Evolutionary conservation across 2,329 filamentous ascomycete species (phyloP), one percentile per base, ranked within the genome.

Genomic region (Scytalidium sp.): DNA sequence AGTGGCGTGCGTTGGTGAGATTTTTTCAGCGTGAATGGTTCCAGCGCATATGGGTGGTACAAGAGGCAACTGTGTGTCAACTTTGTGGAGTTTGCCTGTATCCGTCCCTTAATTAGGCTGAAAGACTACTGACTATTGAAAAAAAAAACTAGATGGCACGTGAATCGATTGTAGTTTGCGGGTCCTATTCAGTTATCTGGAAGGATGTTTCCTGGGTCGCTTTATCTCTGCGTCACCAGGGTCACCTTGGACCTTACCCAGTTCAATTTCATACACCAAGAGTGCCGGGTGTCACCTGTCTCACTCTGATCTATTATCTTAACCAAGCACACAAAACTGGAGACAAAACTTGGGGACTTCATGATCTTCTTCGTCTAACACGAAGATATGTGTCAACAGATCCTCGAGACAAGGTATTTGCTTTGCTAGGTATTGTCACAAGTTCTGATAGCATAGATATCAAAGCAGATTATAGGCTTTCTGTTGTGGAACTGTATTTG

Each of bases 21-120:
- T 25, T 47, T 15, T 47, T 47, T 41, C 47, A 49, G 19, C 41
- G 47, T 3, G 22, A 32, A 22, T 49, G 47, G 47, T 49, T 49
- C 20, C 25, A 40, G 15, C 47, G 47, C 20, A 49, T 49, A 5
- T 49, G 47, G 47, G 47, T 49, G 13, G 41, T 49, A 17, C 47
- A 49, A 40, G 47, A 49, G 41, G 47, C 47, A 27, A 27, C 46
- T 19, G 46, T 48, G 15, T 32, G 44, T 39, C 13, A 46, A 39
- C 44, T 20, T n/a, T 29, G 15, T 46, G 21, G 44, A 32, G 11
- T 46, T 46, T 39, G n/a, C 44, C 15, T 10, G 19, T 17, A 36
- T 13, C 21, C 44, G 9, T 17, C 27, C 22, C 22, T 20, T 20
- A n/a, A 46, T 10, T 3, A 2, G 9, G 25, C 8, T n/a, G 15